A percentile compares a stretch with the other conserved stretches of the same genome.
Conservation (phyloP, 495 filamentous ascomycete genomes). For the Penicillium herquei region DNA sequence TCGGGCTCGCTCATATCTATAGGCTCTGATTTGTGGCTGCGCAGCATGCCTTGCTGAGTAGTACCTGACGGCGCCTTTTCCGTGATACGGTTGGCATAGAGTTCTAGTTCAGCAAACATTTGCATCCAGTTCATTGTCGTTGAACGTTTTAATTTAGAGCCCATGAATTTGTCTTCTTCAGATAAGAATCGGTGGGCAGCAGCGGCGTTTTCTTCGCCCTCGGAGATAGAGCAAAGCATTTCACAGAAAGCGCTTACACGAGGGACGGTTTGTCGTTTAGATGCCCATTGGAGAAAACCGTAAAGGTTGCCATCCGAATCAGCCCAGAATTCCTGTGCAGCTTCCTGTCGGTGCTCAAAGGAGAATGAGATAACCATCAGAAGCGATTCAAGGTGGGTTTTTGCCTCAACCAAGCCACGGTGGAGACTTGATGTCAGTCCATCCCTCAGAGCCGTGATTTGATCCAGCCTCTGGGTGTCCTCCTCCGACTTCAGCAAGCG, state of each 20-base stretch:
- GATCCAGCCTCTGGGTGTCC: slow-evolving; percentile 77
- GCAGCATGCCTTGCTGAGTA: slow-evolving; percentile 54
- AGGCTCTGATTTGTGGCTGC: slow-evolving; percentile 61
- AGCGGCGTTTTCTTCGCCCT: slow-evolving; percentile 73
- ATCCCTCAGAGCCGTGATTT: slow-evolving; percentile 52
- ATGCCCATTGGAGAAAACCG: slow-evolving; percentile 95
- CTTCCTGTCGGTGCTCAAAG: slow-evolving; percentile 79
- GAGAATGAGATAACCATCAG: slow-evolving; percentile 87
- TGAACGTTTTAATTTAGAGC: slow-evolving; percentile 72
- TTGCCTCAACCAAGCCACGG: slow-evolving; percentile 48
- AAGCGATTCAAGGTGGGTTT: slow-evolving; percentile 85
- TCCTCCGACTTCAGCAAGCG: slow-evolving; percentile 84
- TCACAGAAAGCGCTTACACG: slow-evolving; percentile 94
- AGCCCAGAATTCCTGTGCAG: slow-evolving; percentile 83
- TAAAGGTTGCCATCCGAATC: slow-evolving; percentile 85
- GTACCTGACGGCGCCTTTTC: slow-evolving; percentile 52
- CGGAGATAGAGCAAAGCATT: slow-evolving; percentile 82
- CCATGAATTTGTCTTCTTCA: slow-evolving; percentile 73
- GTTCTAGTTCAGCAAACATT: slow-evolving; percentile 84
- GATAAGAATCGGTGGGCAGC: slow-evolving; percentile 83
- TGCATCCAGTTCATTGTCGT: slow-evolving; percentile 85
- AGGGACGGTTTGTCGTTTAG: slow-evolving; percentile 85
- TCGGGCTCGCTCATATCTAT: slow-evolving; percentile 76
- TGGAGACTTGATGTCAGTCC: slow-evolving; percentile 46
- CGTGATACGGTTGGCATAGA: slow-evolving; percentile 66